Percentiles rank a stretch among this genome's conserved stretches.
Conservation (phyloP, 2,329 filamentous ascomycete species). For the Dendryphion nanum region DNA sequence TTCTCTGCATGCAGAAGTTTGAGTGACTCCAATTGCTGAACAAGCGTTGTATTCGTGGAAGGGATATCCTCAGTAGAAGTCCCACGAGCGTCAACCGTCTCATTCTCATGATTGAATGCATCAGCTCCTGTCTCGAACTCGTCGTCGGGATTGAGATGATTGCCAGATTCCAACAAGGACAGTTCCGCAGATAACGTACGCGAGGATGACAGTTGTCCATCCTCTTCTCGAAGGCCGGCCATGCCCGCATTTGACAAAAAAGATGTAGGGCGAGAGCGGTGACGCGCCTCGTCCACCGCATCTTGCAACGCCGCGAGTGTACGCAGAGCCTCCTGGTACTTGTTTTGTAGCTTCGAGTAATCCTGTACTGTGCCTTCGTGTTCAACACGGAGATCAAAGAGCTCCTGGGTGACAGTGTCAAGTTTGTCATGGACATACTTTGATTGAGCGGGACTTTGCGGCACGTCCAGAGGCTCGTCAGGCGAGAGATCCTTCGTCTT, state of each 20-base stretch:
- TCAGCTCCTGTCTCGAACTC: conserved; percentile 58
- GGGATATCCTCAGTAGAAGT: conserved; percentile 17
- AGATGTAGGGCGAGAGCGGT: conserved; percentile 67
- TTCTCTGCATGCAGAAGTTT: conserved; percentile 72
- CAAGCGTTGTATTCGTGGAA: conserved; percentile 35
- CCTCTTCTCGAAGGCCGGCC: conserved; percentile 65
- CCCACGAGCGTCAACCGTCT: conserved; percentile 37
- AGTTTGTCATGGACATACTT: conserved; percentile 90
- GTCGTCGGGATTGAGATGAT: conserved; percentile 28
- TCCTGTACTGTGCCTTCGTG: conserved; percentile 83
- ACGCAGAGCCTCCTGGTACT: conserved; percentile 86
- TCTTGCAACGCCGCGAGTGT: conserved; percentile 84
- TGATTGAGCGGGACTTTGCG: conserved; percentile 73
- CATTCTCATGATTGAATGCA: conserved; percentile 61
- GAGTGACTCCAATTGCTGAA: conserved; percentile 69
- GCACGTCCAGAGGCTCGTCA: conserved; percentile 41
- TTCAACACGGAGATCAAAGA: conserved; percentile 84
- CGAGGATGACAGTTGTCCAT: conserved; percentile 71
- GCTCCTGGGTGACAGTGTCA: conserved; percentile 85
- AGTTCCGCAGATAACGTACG: conserved; percentile 92
- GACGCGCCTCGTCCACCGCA: conserved; percentile 73
- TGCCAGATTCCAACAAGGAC: conserved; percentile 73
- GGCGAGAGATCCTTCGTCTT: conserved; percentile 17
- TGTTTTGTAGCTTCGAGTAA: conserved; percentile 76
- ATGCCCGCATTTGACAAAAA: conserved; percentile 79